phyloP scores from a whole-genome alignment of 176 grass and related monocot species.

The Oryza meridionalis region DNA sequence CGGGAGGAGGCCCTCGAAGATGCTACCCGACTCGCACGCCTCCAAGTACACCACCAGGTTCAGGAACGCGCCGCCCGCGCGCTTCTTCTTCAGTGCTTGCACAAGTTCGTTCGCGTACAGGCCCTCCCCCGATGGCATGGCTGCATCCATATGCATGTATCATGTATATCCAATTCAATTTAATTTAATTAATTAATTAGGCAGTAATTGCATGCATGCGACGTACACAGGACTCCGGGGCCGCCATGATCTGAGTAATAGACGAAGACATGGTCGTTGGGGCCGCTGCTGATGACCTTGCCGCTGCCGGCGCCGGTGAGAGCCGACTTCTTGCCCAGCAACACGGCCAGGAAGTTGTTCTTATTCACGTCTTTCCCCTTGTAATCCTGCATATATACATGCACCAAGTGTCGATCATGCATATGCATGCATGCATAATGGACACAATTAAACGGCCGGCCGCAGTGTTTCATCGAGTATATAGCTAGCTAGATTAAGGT shows the following conservation, averaged over 20 bases:
- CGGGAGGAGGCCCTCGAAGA: conserved; percentile 78
- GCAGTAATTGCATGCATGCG: no score
- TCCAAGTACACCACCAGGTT: conserved; percentile 87
- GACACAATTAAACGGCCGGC: no score
- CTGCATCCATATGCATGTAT: no score
- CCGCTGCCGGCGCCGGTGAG: conserved; percentile 63
- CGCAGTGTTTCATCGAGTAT: no score
- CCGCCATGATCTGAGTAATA: conserved; percentile 81
- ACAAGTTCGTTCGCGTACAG: conserved; percentile 75
- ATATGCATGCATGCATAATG: no score
- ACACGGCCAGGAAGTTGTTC: conserved; percentile 65
- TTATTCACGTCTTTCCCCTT: conserved; percentile 62
- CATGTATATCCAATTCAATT: no score
- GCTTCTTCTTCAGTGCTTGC: conserved; percentile 53
- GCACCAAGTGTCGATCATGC: no score
- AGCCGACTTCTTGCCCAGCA: conserved; percentile 69
- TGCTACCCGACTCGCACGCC: conserved; percentile 92
- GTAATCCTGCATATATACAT: conserved; percentile 59
- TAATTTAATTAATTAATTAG: no score
- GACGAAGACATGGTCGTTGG: conserved; percentile 74
- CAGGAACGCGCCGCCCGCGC: conserved; percentile 50
- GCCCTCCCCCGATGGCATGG: conserved; percentile 59
- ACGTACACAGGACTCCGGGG: conserved; percentile 62
- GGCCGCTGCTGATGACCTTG: conserved; percentile 76
- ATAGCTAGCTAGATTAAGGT: no score